A percentile compares a stretch with the other conserved stretches of the same genome.
phyloP scores from a whole-genome alignment of 2,329 filamentous ascomycete species.

The Colletotrichum orbiculare region DNA sequence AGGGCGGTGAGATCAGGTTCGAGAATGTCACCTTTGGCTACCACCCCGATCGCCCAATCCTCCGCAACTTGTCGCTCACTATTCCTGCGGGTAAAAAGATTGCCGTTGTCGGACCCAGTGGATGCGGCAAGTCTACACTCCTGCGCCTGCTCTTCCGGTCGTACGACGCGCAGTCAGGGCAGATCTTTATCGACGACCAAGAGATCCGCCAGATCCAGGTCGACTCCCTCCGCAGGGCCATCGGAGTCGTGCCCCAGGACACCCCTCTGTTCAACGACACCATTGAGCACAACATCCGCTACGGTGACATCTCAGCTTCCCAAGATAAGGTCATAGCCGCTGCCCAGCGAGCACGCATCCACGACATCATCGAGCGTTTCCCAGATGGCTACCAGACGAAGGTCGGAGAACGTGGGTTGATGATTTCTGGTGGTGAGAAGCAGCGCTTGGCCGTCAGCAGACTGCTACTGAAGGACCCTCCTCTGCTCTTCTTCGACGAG shows the following conservation, averaged over 20 bases:
- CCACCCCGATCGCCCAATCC: conserved; percentile 84
- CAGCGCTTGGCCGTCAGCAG: conserved; percentile 88
- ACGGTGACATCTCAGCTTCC: conserved; percentile 83
- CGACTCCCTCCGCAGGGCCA: conserved; percentile 84
- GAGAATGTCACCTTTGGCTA: conserved; percentile 97
- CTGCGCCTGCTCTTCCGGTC: conserved; percentile 91
- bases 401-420: conserved; percentile 93
- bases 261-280: conserved; percentile 98
- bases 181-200: conserved; percentile 92
- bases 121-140: conserved; percentile 96
- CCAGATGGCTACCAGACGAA: conserved; percentile 91
- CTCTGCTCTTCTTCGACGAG: conserved; percentile 93
- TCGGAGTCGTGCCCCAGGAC: conserved; percentile 97
- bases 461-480: conserved; percentile 88
- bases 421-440: conserved; percentile 97
- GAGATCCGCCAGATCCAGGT: conserved; percentile 86
- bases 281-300: conserved; percentile 94
- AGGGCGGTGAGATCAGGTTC: conserved; percentile 90
- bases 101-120: conserved; percentile 92
- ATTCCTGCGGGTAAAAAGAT: conserved; percentile 97
- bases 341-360: conserved; percentile 84
- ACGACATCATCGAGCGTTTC: conserved; percentile 82
- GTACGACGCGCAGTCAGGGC: conserved; percentile 88
- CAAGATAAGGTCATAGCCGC: conserved; percentile 79
- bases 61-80: conserved; percentile 84